A percentile compares a stretch with the other conserved stretches of the same genome.
phyloP scores from a whole-genome alignment of 2,329 filamentous ascomycete genomes.

The Beauveria medogensis region DNA sequence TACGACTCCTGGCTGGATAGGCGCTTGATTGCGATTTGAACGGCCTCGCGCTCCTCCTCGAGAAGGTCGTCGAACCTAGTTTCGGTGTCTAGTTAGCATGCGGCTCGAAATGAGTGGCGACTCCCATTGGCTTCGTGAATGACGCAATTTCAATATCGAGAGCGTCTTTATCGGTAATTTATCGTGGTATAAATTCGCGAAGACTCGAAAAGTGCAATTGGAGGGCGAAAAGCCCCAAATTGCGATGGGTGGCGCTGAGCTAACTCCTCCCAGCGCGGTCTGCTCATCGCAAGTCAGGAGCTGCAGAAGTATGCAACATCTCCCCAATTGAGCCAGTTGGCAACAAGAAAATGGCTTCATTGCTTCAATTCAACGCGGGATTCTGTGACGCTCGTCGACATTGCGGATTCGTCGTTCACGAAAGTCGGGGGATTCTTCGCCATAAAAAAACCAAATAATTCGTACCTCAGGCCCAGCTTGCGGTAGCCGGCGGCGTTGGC shows the following conservation, averaged over 20 bases:
- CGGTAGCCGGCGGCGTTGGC: conserved; percentile 83
- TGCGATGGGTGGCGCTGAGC: neutral
- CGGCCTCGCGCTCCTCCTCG: conserved; percentile 80
- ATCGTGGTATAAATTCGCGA: neutral
- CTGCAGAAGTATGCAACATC: too few relatives aligned
- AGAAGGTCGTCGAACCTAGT: conserved; percentile 87
- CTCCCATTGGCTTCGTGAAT: neutral
- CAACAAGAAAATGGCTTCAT: neutral
- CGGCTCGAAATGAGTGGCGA: neutral
- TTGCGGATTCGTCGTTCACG: neutral
- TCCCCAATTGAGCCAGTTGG: neutral
- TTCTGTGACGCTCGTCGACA: neutral
- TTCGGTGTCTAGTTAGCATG: conserved; percentile 1
- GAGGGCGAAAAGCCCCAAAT: too few relatives aligned
- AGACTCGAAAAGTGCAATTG: neutral
- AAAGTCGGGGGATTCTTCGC: neutral
- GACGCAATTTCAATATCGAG: neutral
- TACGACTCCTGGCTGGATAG: conserved; percentile 85
- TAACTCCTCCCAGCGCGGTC: neutral
- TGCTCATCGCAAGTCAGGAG: neutral
- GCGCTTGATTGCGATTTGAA: conserved; percentile 83
- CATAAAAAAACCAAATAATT: conserved; percentile 9
- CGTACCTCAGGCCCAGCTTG: conserved; percentile 82
- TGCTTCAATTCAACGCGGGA: neutral
- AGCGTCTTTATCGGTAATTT: neutral